Evolutionary conservation across 1,284 basidiomycete genomes (phyloP), one percentile per base, ranked within the genome.

Genomic region (Volvariella volvacea): DNA sequence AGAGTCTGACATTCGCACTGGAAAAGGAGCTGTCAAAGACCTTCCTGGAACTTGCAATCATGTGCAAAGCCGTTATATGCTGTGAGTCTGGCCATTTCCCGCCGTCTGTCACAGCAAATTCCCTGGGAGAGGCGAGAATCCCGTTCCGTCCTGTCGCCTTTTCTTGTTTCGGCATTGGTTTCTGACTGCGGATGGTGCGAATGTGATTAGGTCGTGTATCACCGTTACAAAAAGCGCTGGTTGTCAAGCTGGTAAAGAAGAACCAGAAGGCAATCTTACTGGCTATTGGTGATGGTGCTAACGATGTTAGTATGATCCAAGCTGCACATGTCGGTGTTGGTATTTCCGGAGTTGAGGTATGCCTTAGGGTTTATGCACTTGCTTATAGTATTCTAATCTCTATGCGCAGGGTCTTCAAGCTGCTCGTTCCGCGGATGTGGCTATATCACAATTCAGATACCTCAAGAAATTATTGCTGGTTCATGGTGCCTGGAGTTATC

Each of bases 1-100:
- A 95, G 67, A 97, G 92, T 56, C 70, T 99, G 32, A 80, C 81
- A 0, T 98, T 83, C 61, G 96, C 95, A 0, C 72, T 99, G 39
- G 92, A 97, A 56, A 97, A 97, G 66, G 88, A 92, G 25, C 71
- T 96, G 3, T 86, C 89, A 9, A 88, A 89, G 57, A 73, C 76
- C 2, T 97, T 99, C 68, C 71, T 99, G 42, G 93, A 98, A 61
- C 71, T 99, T n/a, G 95, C 95, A 0, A 80, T 97, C 55, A 83
- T 97, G 83, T 99, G 96, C 74, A 97, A 97, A 61, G 94, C 95
- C 15, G 95, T 99, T 34, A 85, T 98, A 36, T 98, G 95, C 65
- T 99, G 95, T 92, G 59, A 55, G 83, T 71, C 39, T 4, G 6
- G 25, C 6, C 25, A 6, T 28, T 28, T 12, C 6, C 12, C 12